Percentiles rank a stretch among this genome's conserved stretches.
These are phyloP conservation scores for Phaeotremella skinneri DNA, from an alignment of 768 basidiomycete species.

Conservation along the genomic window DNA sequence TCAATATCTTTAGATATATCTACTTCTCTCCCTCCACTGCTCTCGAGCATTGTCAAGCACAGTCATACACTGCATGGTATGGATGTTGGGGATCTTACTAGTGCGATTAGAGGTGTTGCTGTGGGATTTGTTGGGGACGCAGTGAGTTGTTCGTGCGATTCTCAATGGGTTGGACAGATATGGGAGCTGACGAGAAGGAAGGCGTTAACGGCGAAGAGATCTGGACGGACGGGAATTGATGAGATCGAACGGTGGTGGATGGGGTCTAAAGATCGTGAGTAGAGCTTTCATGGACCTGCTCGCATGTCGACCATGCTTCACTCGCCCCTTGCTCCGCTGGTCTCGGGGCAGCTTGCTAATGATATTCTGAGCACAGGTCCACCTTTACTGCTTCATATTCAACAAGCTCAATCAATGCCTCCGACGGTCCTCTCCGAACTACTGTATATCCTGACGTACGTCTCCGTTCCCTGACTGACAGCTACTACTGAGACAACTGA, in stretches of 20 bases:
- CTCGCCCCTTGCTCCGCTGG: no score
- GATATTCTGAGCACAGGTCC: constrained; percentile 13
- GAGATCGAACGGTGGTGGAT: constrained; percentile 33
- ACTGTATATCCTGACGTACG: constrained; percentile 37
- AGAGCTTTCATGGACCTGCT: neutral
- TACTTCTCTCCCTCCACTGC: constrained; percentile 7
- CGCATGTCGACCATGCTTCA: neutral
- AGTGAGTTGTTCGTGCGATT: constrained; percentile 15
- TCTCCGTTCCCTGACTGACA: neutral
- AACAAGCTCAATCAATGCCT: constrained; percentile 37
- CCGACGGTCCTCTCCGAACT: constrained; percentile 28
- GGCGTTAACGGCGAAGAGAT: constrained; percentile 9
- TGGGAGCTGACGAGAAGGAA: constrained; percentile 8
- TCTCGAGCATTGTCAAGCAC: constrained; percentile 7
- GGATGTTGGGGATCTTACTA: constrained; percentile 24
- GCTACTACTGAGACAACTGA: neutral
- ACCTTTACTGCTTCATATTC: constrained; percentile 30
- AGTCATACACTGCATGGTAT: constrained; percentile 20
- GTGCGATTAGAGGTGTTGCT: constrained; percentile 20
- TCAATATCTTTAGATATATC: constrained; percentile 26
- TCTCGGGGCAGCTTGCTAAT: no score
- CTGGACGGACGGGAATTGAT: constrained; percentile 29
- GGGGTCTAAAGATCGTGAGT: constrained; percentile 24
- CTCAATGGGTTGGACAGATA: neutral
- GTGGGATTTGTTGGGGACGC: constrained; percentile 28